These are phyloP conservation scores for Dendrobium officinale DNA, from an alignment of 106 monocot species.

Conservation along the genomic window DNA sequence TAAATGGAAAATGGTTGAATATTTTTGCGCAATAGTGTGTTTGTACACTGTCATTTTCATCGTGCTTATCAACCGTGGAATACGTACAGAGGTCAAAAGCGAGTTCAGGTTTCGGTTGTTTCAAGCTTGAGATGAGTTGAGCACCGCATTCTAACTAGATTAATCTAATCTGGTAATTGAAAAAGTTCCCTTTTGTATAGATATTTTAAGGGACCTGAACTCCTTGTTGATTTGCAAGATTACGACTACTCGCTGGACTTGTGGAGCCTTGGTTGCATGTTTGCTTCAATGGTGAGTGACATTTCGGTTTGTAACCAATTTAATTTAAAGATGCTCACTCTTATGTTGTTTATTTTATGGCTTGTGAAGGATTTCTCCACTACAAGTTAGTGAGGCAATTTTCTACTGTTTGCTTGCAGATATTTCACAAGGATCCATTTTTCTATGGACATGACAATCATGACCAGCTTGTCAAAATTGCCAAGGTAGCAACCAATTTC, in stretches of 20 bases:
- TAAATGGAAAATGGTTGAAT: too few species aligned
- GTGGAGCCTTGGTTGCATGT: conserved; percentile 48
- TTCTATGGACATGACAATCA: conserved; percentile 74
- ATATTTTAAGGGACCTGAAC: conserved; percentile 42
- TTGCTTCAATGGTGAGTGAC: conserved; percentile 27
- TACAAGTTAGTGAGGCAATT: background rate
- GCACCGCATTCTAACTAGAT: too few species aligned
- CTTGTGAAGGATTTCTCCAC: conserved; percentile 2
- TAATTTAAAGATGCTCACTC: background rate
- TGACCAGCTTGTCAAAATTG: conserved; percentile 72
- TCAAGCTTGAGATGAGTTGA: too few species aligned
- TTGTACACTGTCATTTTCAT: too few species aligned
- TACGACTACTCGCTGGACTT: conserved; percentile 39
- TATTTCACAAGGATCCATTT: conserved; percentile 72
- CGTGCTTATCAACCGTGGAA: too few species aligned
- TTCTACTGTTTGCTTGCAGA: conserved; percentile 23
- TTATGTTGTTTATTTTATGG: background rate
- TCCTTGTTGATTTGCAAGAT: conserved; percentile 40
- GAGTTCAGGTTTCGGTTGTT: too few species aligned
- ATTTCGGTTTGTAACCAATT: background rate
- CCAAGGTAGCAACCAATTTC: conserved; percentile 28
- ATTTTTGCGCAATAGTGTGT: too few species aligned
- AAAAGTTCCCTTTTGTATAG: conserved; percentile 1
- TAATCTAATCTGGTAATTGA: too few species aligned
- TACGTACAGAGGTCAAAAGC: too few species aligned